phyloP scores from a whole-genome alignment of 1,284 basidiomycete genomes.

The Tylopilus sp. region DNA sequence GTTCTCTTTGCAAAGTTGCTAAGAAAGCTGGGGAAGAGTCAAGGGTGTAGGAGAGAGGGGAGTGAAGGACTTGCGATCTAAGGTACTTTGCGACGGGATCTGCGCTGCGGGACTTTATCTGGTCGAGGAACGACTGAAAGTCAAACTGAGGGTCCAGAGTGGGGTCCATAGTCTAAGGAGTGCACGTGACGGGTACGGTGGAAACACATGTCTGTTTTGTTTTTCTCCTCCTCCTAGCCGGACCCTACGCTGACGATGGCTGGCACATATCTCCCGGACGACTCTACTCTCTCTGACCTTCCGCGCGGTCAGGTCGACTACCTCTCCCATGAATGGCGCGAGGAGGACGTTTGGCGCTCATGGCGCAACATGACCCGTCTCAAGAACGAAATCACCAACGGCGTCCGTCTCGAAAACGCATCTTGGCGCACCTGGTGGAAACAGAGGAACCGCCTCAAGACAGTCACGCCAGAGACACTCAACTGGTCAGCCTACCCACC shows the following conservation, averaged over 20 bases:
- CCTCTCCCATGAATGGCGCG: slow-evolving; percentile 92
- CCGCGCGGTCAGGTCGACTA: slow-evolving; percentile 78
- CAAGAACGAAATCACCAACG: slow-evolving; percentile 98
- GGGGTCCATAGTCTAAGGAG: too few species aligned
- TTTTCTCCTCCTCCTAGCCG: too few species aligned
- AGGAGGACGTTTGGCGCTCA: slow-evolving; percentile 97
- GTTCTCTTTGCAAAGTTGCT: slow-evolving; percentile 88
- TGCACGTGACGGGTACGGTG: too few species aligned
- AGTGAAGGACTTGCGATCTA: slow-evolving; percentile 64
- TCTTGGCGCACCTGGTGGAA: slow-evolving; percentile 99
- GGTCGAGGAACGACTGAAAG: slow-evolving; percentile 86
- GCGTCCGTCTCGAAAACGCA: slow-evolving; percentile 93
- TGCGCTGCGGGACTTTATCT: slow-evolving; percentile 80
- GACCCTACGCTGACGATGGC: too few species aligned
- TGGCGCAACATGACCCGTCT: slow-evolving; percentile 99
- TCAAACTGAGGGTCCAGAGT: too few species aligned
- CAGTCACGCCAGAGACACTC: slow-evolving; percentile 93
- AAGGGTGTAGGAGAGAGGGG: neutral
- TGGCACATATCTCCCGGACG: too few species aligned
- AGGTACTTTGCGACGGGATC: slow-evolving; percentile 90
- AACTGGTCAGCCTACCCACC: slow-evolving; percentile 76
- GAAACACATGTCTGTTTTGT: too few species aligned
- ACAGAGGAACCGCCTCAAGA: slow-evolving; percentile 95
- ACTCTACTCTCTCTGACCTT: slow-evolving; percentile 60
- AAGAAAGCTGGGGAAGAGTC: slow-evolving; percentile 58